Evolutionary conservation across 2,329 filamentous ascomycete genomes (phyloP), one percentile per base, ranked within the genome.

Genomic region (Arthrobotrys musiformis): DNA sequence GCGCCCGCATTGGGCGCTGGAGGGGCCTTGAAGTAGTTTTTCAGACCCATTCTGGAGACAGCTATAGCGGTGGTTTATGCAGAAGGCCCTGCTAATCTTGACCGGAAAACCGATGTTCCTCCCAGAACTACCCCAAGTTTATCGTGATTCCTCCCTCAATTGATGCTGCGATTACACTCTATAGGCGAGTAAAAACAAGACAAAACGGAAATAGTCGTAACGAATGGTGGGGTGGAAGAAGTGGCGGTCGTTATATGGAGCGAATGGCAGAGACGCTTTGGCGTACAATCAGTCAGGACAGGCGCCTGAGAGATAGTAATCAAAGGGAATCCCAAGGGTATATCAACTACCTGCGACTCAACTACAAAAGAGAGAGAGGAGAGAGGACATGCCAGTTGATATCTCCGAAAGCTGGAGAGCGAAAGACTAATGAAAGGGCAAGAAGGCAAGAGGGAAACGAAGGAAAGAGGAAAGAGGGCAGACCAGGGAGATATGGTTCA

Each of bases 21-120:
- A 30, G 72, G 85, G 50, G 87, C 84, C 84, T 88, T 90, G 85
- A 91, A 90, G 81, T 91, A 91, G 81, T 83, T 87, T 60, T 85
- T 86, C 77, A 91, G 81, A 75, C 89, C 89, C 90, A 91, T 91
- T n/a, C 22, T 54, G 70, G 28, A 19, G n/a, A 26, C 40, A 22
- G n/a, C 22, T 62, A 50, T 24, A 62, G 35, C 63, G 37, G n/a
- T 35, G n/a, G 48, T 70, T 83, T 81, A 52, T 37, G 11, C 50
- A 35, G 78, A 30, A 28, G 33, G 17, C 54, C 30, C 74, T 33
- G 40, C 63, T 42, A 58, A 17, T 40, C 56, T 60, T 64, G 73
- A 52, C 37, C 28, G 24, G 67, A 17, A 15, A 56, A 44, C 8
- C 48, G 26, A 37, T 28, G 60, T 46, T 63, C 72, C 40, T 64